Conservation (phyloP, 805 yeast species). For the Yarrowia bubula region DNA sequence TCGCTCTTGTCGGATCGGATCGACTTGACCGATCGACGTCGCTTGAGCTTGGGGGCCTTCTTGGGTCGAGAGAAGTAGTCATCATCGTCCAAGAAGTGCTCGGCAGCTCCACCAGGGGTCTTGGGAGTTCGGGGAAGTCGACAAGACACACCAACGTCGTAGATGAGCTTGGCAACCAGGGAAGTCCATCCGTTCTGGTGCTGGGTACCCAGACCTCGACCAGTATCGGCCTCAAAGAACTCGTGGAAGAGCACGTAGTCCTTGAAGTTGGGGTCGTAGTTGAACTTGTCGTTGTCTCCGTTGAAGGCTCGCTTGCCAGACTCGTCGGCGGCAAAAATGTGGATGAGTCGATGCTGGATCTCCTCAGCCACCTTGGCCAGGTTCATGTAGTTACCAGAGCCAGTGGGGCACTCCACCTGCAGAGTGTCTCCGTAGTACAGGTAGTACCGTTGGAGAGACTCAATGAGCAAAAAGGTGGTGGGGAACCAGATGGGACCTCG, state of each 20-base stretch:
- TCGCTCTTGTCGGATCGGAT: constrained; percentile 21
- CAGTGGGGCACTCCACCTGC: constrained; percentile 84
- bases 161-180: constrained; percentile 85
- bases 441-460: constrained; percentile 81
- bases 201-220: constrained; percentile 88
- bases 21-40: constrained; percentile 31
- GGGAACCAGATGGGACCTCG: constrained; percentile 98
- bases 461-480: constrained; percentile 78
- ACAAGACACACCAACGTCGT: constrained; percentile 74
- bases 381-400: constrained; percentile 71
- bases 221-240: constrained; percentile 91
- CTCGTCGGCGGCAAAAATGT: constrained; percentile 66
- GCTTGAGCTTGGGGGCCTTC: constrained; percentile 29
- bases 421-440: constrained; percentile 83
- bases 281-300: constrained; percentile 49
- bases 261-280: constrained; percentile 66
- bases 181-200: constrained; percentile 98
- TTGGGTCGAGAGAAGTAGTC: constrained; percentile 32
- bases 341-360: constrained; percentile 79
- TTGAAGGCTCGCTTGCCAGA: constrained; percentile 73
- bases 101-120: constrained; percentile 40
- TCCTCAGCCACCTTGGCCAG: constrained; percentile 90
- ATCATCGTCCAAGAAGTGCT: constrained; percentile 41
- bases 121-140: constrained; percentile 40
- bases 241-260: constrained; percentile 80